phyloP scores from a whole-genome alignment of 2,329 filamentous ascomycete species.

The Arthroderma sp. region DNA sequence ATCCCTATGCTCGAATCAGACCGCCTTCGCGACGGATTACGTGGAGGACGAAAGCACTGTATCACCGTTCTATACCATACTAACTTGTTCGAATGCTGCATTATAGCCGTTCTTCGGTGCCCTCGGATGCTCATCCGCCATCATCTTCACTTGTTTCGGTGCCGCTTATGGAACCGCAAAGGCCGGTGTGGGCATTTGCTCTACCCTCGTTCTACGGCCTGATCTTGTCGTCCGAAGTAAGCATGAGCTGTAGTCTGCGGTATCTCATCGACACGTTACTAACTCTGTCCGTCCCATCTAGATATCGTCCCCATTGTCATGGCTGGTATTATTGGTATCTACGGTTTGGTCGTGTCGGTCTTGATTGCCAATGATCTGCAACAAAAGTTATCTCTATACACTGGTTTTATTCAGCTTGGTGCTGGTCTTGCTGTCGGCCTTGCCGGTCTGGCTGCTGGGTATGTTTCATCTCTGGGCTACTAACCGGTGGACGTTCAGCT shows the following conservation, averaged over 20 bases:
- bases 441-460: conserved; percentile 64
- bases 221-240: conserved; percentile 99
- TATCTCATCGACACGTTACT: conserved; percentile 3
- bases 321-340: conserved; percentile 99
- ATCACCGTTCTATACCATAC: too few relatives aligned
- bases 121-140: conserved; percentile 90
- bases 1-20: neutral
- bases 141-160: conserved; percentile 92
- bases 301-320: conserved; percentile 99
- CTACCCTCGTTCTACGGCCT: conserved; percentile 94
- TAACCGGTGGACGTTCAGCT: too few relatives aligned
- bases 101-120: conserved; percentile 80
- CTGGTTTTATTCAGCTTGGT: conserved; percentile 74
- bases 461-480: conserved; percentile 12
- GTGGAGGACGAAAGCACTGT: too few relatives aligned
- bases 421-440: conserved; percentile 72
- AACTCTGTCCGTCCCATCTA: conserved; percentile 27
- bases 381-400: conserved; percentile 61
- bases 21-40: neutral
- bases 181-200: conserved; percentile 95
- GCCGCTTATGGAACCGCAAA: conserved; percentile 98
- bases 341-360: conserved; percentile 78
- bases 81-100: neutral
- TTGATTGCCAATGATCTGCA: conserved; percentile 68
- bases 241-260: conserved; percentile 21